phyloP scores from a whole-genome alignment of 257 asterid species.

The Solanum verrucosum region DNA sequence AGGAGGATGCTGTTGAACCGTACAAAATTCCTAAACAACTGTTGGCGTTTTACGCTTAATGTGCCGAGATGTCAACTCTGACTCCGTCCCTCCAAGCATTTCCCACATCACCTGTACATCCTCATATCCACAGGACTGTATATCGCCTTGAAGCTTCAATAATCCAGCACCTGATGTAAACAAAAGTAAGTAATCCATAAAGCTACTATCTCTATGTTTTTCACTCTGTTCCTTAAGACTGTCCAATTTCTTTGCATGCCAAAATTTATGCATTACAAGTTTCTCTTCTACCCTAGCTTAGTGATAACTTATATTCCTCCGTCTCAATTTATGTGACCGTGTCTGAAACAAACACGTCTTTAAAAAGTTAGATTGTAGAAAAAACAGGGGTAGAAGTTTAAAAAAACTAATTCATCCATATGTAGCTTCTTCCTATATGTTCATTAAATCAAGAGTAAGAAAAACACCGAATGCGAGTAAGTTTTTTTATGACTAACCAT shows the following conservation, averaged over 20 bases:
- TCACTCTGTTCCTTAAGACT: not conserved
- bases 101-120: constrained; percentile 98
- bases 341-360: not conserved
- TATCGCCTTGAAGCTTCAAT: constrained; percentile 77
- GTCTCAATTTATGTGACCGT: not conserved
- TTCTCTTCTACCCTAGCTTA: not conserved
- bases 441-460: not conserved
- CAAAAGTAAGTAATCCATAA: not conserved
- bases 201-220: not conserved
- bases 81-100: constrained; percentile 59
- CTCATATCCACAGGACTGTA: constrained; percentile 86
- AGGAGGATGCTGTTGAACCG: constrained; percentile 29
- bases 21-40: constrained; percentile 38
- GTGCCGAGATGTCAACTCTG: constrained; percentile 32
- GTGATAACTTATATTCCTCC: not conserved
- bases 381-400: not conserved
- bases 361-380: not conserved
- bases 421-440: not conserved
- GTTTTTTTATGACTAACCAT: constrained; percentile 30
- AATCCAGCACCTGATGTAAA: constrained; percentile 53
- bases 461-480: not conserved
- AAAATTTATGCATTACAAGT: not conserved
- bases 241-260: not conserved
- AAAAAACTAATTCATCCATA: not conserved
- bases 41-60: constrained; percentile 35